phyloP scores from a whole-genome alignment of 768 basidiomycete species.

The Phallus indusiatus region DNA sequence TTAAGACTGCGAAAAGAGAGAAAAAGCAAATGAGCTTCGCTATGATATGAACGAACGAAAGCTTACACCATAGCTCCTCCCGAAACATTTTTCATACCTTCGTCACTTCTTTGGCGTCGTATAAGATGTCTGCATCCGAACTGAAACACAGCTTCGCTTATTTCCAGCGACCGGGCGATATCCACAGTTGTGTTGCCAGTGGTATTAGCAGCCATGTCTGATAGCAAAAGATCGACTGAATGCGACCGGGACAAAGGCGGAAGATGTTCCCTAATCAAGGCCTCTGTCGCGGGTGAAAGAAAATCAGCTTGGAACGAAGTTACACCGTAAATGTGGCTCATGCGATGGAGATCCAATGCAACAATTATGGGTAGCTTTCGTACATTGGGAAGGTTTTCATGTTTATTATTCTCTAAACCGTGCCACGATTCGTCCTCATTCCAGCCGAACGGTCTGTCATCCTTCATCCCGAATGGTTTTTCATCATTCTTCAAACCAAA shows the following conservation, averaged over 20 bases:
- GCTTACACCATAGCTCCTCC: slow-evolving; percentile 54
- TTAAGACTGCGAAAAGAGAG: slow-evolving; percentile 62
- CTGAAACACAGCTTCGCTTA: slow-evolving; percentile 62
- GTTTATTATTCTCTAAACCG: too few relatives aligned
- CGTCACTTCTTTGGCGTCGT: slow-evolving; percentile 33
- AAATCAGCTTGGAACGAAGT: slow-evolving; percentile 72
- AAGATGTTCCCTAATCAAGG: slow-evolving; percentile 33
- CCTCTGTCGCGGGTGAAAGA: slow-evolving; percentile 42
- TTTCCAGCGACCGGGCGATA: slow-evolving; percentile 55
- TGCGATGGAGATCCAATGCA: slow-evolving; percentile 72
- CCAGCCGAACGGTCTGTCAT: too few relatives aligned
- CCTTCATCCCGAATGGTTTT: slow-evolving; percentile 4
- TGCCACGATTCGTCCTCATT: too few relatives aligned
- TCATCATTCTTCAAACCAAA: slow-evolving; percentile 10
- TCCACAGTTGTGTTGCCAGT: slow-evolving; percentile 64
- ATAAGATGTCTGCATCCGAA: slow-evolving; percentile 54
- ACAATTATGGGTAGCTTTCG: slow-evolving; percentile 47
- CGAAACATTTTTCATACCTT: slow-evolving; percentile 23
- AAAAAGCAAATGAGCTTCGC: slow-evolving; percentile 4
- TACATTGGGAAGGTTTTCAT: too few relatives aligned
- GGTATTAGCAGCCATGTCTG: slow-evolving; percentile 84
- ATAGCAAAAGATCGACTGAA: slow-evolving; percentile 62
- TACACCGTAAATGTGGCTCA: slow-evolving; percentile 66
- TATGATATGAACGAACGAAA: slow-evolving; percentile 8
- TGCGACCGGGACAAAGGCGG: slow-evolving; percentile 18